Conservation (phyloP, 2,329 filamentous ascomycete genomes). For the Fusarium sp. region DNA sequence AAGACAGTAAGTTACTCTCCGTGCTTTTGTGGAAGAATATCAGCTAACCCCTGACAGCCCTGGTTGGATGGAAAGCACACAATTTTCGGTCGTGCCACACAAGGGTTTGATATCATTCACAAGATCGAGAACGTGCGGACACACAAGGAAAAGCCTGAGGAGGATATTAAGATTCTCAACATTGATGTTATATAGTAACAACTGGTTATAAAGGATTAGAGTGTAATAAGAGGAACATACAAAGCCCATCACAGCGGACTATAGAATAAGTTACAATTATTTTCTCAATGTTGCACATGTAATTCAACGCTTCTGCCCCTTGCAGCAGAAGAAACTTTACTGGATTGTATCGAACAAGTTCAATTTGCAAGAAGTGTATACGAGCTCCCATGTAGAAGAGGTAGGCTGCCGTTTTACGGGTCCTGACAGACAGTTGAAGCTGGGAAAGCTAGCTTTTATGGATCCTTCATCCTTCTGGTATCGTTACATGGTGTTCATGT, state of each 20-base stretch:
- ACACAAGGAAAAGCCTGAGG: conserved; percentile 91
- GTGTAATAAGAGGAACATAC: background rate
- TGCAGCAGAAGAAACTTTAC: background rate
- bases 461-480: background rate
- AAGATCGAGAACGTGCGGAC: conserved; percentile 93
- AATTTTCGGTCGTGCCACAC: conserved; percentile 90
- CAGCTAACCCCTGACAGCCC: conserved; percentile 61
- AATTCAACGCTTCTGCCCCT: background rate
- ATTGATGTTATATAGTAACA: conserved; percentile 69
- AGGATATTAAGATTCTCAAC: conserved; percentile 97
- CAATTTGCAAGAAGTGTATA: background rate
- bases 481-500: background rate
- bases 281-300: background rate
- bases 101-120: conserved; percentile 93
- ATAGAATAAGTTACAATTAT: background rate
- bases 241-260: background rate
- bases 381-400: background rate
- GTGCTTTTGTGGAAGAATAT: background rate
- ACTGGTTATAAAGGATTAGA: background rate
- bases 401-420: background rate
- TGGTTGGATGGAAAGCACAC: conserved; percentile 98
- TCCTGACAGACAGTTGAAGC: too few species aligned
- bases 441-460: background rate
- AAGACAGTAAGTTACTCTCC: conserved; percentile 74
- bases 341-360: background rate